phyloP scores from a whole-genome alignment of 2,329 filamentous ascomycete genomes.

The Macrophomina phaseolina region DNA sequence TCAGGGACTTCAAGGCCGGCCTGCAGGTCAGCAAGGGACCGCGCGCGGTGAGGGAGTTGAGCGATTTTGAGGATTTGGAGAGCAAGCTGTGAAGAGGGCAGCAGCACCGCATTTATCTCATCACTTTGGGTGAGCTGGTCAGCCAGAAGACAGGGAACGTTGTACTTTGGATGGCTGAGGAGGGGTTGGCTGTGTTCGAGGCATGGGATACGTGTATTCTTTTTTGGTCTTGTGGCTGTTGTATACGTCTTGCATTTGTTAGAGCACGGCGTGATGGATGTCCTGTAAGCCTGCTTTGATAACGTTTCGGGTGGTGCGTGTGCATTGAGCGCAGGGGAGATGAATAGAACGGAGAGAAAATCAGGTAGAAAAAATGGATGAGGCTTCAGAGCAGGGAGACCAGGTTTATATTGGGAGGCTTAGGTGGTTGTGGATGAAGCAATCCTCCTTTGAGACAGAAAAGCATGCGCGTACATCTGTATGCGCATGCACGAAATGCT shows the following conservation, averaged over 20 bases:
- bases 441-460: too few species aligned
- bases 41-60: conserved; percentile 73
- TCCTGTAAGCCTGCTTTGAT: not conserved
- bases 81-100: conserved; percentile 69
- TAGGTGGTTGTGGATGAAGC: too few species aligned
- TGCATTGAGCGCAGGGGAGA: not conserved
- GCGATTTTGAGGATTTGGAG: conserved; percentile 84
- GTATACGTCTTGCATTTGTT: not conserved
- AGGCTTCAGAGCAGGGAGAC: not conserved
- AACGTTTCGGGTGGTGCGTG: not conserved
- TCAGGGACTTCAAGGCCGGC: conserved; percentile 78
- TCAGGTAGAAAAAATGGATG: not conserved
- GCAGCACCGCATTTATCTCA: too few species aligned
- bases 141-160: not conserved
- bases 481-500: too few species aligned
- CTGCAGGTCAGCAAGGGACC: conserved; percentile 76
- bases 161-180: not conserved
- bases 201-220: not conserved
- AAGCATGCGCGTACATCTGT: too few species aligned
- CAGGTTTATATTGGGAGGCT: too few species aligned
- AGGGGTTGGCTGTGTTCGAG: not conserved
- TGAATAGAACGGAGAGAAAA: not conserved
- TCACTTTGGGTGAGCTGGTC: not conserved
- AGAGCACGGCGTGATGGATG: not conserved
- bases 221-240: not conserved